These are phyloP conservation scores for Quercus engelmannii DNA, from an alignment of 306 rosid species.

Conservation along the genomic window DNA sequence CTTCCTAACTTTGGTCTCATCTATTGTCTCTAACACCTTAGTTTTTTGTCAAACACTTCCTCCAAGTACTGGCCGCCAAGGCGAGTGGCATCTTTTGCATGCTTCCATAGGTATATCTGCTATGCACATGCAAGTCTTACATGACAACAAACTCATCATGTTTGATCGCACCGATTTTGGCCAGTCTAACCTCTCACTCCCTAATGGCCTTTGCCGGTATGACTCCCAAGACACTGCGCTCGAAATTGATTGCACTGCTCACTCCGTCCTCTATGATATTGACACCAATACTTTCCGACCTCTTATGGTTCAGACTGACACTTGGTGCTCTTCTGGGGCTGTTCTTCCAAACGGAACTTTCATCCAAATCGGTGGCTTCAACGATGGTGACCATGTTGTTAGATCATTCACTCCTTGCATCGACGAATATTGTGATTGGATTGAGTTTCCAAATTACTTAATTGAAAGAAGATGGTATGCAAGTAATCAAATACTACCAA, in stretches of 20 bases:
- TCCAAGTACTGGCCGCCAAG: constrained; percentile 16
- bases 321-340: constrained; percentile 86
- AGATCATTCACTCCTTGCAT: constrained; percentile 67
- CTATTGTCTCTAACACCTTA: background rate
- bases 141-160: constrained; percentile 51
- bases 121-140: constrained; percentile 84
- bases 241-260: constrained; percentile 69
- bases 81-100: constrained; percentile 65
- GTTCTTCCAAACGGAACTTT: constrained; percentile 68
- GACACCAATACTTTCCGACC: constrained; percentile 52
- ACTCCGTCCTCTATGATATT: constrained; percentile 58
- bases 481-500: constrained; percentile 67
- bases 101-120: constrained; percentile 64
- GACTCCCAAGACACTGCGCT: constrained; percentile 38
- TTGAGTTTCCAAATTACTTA: constrained; percentile 48
- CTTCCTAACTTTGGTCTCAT: constrained; percentile 16
- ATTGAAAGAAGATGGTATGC: constrained; percentile 77
- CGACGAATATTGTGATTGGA: constrained; percentile 59
- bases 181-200: constrained; percentile 56
- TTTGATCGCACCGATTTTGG: constrained; percentile 82
- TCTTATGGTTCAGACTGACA: constrained; percentile 55
- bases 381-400: constrained; percentile 50
- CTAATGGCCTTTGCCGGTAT: constrained; percentile 28
- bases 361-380: constrained; percentile 77
- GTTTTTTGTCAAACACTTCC: constrained; percentile 7